Evolutionary conservation across 441 rosid genomes (phyloP).

Genomic region (Syzygium malaccense): DNA sequence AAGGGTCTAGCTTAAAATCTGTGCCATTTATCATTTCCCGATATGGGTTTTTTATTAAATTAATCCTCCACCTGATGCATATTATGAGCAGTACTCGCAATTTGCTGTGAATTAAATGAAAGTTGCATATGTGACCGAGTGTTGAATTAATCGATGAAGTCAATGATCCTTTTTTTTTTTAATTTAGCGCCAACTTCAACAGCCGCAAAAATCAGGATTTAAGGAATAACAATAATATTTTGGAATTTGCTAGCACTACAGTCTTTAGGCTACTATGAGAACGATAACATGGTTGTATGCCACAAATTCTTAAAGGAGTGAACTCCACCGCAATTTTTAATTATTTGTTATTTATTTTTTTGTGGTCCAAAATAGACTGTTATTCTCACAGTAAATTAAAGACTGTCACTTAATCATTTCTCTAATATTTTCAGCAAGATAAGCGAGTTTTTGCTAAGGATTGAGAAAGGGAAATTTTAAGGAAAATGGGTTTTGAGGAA

Average conservation of each 20-base stretch:
- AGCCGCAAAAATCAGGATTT: neutral
- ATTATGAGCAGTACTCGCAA: neutral
- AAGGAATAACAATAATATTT: neutral
- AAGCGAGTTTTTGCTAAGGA: neutral
- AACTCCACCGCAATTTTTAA: too few relatives aligned
- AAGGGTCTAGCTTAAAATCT: neutral
- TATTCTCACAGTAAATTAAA: too few relatives aligned
- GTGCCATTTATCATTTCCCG: neutral
- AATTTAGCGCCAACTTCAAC: neutral
- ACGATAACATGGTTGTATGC: fast-evolving
- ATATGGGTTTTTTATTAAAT: neutral
- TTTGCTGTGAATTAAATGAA: too few relatives aligned
- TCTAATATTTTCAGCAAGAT: neutral
- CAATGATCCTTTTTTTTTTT: neutral
- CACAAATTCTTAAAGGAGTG: too few relatives aligned
- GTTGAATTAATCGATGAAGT: neutral
- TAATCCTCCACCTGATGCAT: neutral
- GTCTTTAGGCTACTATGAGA: too few relatives aligned
- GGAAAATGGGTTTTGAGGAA: neutral
- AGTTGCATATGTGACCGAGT: neutral
- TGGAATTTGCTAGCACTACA: too few relatives aligned
- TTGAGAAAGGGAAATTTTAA: neutral
- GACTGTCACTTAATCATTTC: too few relatives aligned
- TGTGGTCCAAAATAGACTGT: too few relatives aligned
- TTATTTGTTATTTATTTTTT: too few relatives aligned